phyloP scores from a whole-genome alignment of 768 basidiomycete species.

The Lepiota venenata region DNA sequence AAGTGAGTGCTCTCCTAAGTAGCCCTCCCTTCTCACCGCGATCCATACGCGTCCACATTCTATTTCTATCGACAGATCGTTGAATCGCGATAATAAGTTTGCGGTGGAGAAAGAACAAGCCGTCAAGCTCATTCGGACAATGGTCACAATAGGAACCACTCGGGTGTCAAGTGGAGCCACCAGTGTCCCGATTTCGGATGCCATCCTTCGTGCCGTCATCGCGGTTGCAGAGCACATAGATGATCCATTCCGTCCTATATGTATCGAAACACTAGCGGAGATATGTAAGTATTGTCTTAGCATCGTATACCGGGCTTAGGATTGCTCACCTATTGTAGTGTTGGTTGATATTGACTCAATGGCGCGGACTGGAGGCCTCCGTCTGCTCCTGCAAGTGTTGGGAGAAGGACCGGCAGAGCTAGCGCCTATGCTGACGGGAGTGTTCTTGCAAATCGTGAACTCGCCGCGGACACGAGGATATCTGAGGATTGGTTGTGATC shows the following conservation, averaged over 20 bases:
- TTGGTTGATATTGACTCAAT: conserved; percentile 86
- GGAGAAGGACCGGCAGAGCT: conserved; percentile 90
- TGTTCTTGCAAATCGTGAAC: conserved; percentile 83
- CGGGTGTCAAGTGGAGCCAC: conserved; percentile 38
- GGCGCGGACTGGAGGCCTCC: conserved; percentile 76
- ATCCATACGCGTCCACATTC: background rate
- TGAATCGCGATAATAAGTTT: conserved; percentile 82
- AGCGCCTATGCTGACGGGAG: conserved; percentile 70
- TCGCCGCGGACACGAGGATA: conserved; percentile 78
- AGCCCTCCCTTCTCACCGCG: background rate
- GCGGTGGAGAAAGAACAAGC: conserved; percentile 89
- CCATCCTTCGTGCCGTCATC: conserved; percentile 84
- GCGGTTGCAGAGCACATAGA: conserved; percentile 92
- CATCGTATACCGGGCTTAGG: background rate
- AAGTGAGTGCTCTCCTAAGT: conserved; percentile 48
- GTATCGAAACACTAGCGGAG: conserved; percentile 86
- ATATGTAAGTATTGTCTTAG: conserved; percentile 55
- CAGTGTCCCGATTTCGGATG: conserved; percentile 62
- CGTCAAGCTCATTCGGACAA: conserved; percentile 81
- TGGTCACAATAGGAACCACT: conserved; percentile 74
- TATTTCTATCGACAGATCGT: conserved; percentile 46
- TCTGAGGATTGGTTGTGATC: conserved; percentile 76
- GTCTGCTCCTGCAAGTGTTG: conserved; percentile 80
- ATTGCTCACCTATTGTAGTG: conserved; percentile 41
- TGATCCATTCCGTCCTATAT: conserved; percentile 81